These are phyloP conservation scores for Cryptosporidium ubiquitum DNA, from an alignment of 169 alveolate genomes.

Conservation along the genomic window DNA sequence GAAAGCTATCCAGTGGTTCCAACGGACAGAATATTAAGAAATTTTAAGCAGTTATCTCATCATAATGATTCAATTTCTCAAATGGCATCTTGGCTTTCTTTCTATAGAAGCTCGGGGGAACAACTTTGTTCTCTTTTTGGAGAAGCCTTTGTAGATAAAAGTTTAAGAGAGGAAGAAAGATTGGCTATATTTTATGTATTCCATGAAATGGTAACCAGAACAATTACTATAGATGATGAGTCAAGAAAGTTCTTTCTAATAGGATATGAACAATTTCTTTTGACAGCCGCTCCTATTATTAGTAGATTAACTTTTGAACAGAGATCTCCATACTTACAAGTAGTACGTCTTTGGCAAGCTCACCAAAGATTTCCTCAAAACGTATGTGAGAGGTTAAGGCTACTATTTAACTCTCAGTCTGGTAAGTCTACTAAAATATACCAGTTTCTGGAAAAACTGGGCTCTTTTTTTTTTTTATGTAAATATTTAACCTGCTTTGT, in stretches of 20 bases:
- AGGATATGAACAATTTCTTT: conserved; percentile 68
- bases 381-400: conserved; percentile 61
- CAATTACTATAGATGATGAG: conserved; percentile 52
- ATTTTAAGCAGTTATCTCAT: conserved; percentile 60
- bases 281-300: conserved; percentile 68
- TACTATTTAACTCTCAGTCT: conserved; percentile 41
- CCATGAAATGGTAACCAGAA: conserved; percentile 65
- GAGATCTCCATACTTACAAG: conserved; percentile 63
- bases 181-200: conserved; percentile 66
- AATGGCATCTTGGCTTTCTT: conserved; percentile 74
- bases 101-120: conserved; percentile 69
- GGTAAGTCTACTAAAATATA: conserved; percentile 17
- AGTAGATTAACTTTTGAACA: conserved; percentile 44
- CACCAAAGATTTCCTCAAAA: conserved; percentile 54
- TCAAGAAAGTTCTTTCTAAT: conserved; percentile 40
- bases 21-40: conserved; percentile 52
- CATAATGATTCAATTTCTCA: conserved; percentile 71
- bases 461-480: neutral
- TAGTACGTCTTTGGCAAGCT: conserved; percentile 52
- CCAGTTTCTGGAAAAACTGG: too few relatives aligned
- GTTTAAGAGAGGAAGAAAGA: conserved; percentile 46
- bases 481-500: neutral
- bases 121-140: conserved; percentile 63
- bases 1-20: conserved; percentile 53
- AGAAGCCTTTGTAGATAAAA: conserved; percentile 71